Conservation (phyloP, 2,329 filamentous ascomycete species). For the Monosporascus sp. region DNA sequence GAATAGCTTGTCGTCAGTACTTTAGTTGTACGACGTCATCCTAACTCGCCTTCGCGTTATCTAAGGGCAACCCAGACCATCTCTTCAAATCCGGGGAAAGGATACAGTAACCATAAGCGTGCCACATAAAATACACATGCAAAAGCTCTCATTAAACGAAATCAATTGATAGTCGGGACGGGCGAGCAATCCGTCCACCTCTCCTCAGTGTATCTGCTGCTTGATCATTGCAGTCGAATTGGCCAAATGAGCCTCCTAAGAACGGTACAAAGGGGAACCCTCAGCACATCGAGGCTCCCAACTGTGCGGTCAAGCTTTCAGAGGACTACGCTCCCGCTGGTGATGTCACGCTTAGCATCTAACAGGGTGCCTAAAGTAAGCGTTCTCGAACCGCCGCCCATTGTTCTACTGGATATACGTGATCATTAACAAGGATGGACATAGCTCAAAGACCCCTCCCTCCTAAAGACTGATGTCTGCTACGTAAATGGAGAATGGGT, state of each 20-base stretch:
- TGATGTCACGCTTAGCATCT: slow-evolving; percentile 22
- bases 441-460: slow-evolving; percentile 70
- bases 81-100: too few relatives aligned
- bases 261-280: slow-evolving; percentile 17
- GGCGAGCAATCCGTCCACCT: not conserved
- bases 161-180: not conserved
- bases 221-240: not conserved
- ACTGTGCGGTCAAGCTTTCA: slow-evolving; percentile 23
- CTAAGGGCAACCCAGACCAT: too few relatives aligned
- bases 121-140: too few relatives aligned
- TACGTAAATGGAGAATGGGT: slow-evolving; percentile 96
- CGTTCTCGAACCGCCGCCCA: not conserved
- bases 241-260: slow-evolving; percentile 23
- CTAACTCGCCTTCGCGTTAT: too few relatives aligned
- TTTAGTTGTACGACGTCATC: too few relatives aligned
- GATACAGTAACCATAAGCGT: too few relatives aligned
- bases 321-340: slow-evolving; percentile 21
- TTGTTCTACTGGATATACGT: not conserved
- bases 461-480: slow-evolving; percentile 75
- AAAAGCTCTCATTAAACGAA: too few relatives aligned
- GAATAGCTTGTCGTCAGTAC: too few relatives aligned
- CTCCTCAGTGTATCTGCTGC: not conserved
- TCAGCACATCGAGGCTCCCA: slow-evolving; percentile 15
- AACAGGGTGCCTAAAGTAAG: slow-evolving; percentile 17
- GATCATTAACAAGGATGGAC: not conserved